Base-by-base conservation (phyloP, 2,329 filamentous ascomycete species). In the Ophiocordyceps unilateralis region DNA sequence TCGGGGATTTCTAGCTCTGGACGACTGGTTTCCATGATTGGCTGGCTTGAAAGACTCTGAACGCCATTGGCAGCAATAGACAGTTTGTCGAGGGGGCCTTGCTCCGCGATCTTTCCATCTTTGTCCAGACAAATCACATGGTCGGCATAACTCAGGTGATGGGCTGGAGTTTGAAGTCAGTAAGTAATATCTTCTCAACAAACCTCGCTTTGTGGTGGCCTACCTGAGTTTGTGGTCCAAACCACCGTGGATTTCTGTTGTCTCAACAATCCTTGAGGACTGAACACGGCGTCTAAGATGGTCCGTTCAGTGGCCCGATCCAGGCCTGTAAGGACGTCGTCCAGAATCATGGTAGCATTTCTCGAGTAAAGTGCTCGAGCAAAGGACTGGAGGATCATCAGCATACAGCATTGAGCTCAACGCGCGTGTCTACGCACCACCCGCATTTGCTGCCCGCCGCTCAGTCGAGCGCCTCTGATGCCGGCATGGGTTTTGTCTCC, bases 241-340 rank as follows among this genome's bases (percentile, higher is more conserved):
- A 60, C 47, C 2, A 55, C 47, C 0, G 58, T 56, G 1, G 47
- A 41, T 3, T 47, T 45, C n/a, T 49, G 43, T 10, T 43, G 46
- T 36, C 45, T 47, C 9, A 59, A 44, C 10, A 65, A 42, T 0
- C 62, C 60, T n/a, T 50, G 49, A 4, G 23, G 22, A 1, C 57
- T 54, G 41, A 67, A 62, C 0, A 65, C 56, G 2, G 51, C 50
- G 0, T 53, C 47, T 28, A 64, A 60, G 1, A 66, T 58, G 10
- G 55, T 53, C 21, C 58, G 50, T 40, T 64, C 60, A 0, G 64
- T 66, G 8, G 59, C 50, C 6, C 55, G 50, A 42, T 64, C 61
- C 3, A 63, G 52, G 4, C 58, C 59, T 1, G 55, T 59, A 15
- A 61, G 49, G 6, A 58, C 53, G 28, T 61, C 59, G 24, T 61